Percentiles rank a stretch among this genome's conserved stretches.
phyloP scores from a whole-genome alignment of 192 early-diverging fungal genomes.

The Podila epigama region DNA sequence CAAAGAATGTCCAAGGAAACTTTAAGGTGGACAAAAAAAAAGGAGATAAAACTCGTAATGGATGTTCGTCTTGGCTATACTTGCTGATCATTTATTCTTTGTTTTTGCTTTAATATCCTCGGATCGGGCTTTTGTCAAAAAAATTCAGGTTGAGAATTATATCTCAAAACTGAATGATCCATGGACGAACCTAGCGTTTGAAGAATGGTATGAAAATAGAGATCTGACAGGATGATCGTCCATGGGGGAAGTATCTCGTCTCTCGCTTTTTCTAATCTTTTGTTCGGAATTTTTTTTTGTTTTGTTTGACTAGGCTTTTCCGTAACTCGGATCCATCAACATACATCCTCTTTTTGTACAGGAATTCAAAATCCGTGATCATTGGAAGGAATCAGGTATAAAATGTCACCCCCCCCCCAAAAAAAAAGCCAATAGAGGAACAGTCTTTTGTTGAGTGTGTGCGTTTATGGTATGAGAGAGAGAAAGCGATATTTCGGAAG shows the following conservation, averaged over 20 bases:
- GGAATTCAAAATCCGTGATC: constrained; percentile 87
- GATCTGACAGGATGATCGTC: neutral
- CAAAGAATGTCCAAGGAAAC: constrained; percentile 28
- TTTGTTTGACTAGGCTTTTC: constrained; percentile 69
- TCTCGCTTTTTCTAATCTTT: neutral
- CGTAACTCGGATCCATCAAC: constrained; percentile 68
- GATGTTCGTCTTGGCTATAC: neutral
- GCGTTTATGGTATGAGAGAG: neutral
- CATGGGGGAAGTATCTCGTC: neutral
- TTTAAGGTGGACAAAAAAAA: constrained; percentile 10
- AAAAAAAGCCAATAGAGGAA: neutral
- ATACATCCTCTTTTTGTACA: constrained; percentile 86
- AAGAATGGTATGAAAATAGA: constrained; percentile 68
- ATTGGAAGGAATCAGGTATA: constrained; percentile 92
- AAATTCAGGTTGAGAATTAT: constrained; percentile 63
- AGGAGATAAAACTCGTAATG: neutral
- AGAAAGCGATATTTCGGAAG: too few relatives aligned
- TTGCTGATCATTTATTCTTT: too few relatives aligned
- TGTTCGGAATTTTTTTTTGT: neutral
- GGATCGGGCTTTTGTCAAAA: too few relatives aligned
- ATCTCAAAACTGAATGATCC: constrained; percentile 75
- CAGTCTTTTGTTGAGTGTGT: neutral
- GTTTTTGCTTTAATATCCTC: too few relatives aligned
- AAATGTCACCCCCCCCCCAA: neutral
- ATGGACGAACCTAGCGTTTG: constrained; percentile 85